phyloP scores from a whole-genome alignment of 305 asterid species.

The Ilex paraguariensis region DNA sequence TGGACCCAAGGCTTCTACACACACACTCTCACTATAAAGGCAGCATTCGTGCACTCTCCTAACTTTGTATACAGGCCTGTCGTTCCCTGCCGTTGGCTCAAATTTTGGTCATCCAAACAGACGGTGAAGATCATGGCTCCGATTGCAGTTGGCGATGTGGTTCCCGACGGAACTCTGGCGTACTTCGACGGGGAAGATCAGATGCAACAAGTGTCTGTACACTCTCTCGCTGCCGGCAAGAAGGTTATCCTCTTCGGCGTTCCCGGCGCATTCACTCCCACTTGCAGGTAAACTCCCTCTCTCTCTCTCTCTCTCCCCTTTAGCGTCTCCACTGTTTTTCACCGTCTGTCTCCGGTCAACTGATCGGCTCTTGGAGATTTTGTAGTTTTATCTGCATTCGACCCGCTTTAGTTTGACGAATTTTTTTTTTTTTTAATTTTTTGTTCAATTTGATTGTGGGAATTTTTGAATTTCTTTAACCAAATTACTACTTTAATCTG shows the following conservation, averaged over 20 bases:
- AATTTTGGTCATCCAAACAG: no score
- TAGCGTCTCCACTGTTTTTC: no score
- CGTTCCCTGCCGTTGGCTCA: no score
- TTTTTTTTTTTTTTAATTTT: no score
- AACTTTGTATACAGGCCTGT: no score
- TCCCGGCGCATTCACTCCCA: slow-evolving; percentile 94
- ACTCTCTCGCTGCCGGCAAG: slow-evolving; percentile 75
- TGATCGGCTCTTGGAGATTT: neutral
- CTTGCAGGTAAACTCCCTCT: slow-evolving; percentile 60
- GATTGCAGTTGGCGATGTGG: slow-evolving; percentile 60
- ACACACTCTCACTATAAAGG: no score
- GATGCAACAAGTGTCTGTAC: slow-evolving; percentile 57
- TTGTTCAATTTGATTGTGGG: no score
- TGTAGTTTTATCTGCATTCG: neutral
- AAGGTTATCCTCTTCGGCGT: slow-evolving; percentile 78
- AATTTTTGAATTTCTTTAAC: no score
- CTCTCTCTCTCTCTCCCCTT: neutral
- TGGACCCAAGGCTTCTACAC: no score
- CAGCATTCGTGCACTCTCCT: no score
- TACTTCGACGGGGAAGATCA: slow-evolving; percentile 78
- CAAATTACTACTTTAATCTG: no score
- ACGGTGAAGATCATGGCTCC: slow-evolving; percentile 45
- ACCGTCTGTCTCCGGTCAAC: neutral
- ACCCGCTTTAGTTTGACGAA: neutral
- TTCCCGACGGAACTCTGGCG: slow-evolving; percentile 71